Percentiles rank a stretch among this genome's conserved stretches.
phyloP scores from a whole-genome alignment of 495 filamentous ascomycete species.

The Trichoderma parareesei region DNA sequence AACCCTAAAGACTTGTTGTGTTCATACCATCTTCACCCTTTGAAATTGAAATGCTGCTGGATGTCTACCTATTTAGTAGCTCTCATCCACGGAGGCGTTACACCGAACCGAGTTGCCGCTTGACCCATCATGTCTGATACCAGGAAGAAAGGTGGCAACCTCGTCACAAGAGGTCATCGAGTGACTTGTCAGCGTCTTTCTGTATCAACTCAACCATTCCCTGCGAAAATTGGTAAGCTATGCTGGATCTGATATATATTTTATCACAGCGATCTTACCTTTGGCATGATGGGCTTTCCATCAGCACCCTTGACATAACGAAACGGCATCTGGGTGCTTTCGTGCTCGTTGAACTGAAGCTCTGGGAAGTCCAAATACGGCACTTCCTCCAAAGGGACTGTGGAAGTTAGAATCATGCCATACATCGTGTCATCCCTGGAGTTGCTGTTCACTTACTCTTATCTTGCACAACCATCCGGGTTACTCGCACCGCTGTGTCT shows the following conservation, averaged over 20 bases:
- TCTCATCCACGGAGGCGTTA: not conserved
- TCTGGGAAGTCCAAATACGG: conserved; percentile 82
- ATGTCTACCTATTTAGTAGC: not conserved
- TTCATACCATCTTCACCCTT: not conserved
- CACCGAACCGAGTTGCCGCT: not conserved
- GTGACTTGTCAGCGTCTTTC: conserved; percentile 83
- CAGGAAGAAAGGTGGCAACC: not conserved
- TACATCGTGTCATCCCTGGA: too few species aligned
- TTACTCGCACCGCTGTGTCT: conserved; percentile 91
- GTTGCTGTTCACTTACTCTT: conserved; percentile 47
- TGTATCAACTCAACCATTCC: conserved; percentile 93
- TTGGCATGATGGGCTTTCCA: conserved; percentile 80
- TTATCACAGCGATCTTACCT: conserved; percentile 43
- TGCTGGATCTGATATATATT: conserved; percentile 12
- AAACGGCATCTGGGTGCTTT: conserved; percentile 95
- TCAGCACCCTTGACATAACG: conserved; percentile 75
- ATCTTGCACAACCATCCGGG: conserved; percentile 76
- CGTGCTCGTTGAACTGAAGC: conserved; percentile 78
- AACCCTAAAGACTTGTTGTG: not conserved
- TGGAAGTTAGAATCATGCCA: not conserved
- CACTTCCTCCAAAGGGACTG: conserved; percentile 68
- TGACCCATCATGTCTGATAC: not conserved
- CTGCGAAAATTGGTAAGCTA: conserved; percentile 30
- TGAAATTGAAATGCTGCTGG: not conserved
- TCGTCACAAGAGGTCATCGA: conserved; percentile 73